Percentiles rank a stretch among this genome's conserved stretches.
These are phyloP conservation scores for Beta vulgaris DNA, from an alignment of 148 eudicot species.

Conservation along the genomic window DNA sequence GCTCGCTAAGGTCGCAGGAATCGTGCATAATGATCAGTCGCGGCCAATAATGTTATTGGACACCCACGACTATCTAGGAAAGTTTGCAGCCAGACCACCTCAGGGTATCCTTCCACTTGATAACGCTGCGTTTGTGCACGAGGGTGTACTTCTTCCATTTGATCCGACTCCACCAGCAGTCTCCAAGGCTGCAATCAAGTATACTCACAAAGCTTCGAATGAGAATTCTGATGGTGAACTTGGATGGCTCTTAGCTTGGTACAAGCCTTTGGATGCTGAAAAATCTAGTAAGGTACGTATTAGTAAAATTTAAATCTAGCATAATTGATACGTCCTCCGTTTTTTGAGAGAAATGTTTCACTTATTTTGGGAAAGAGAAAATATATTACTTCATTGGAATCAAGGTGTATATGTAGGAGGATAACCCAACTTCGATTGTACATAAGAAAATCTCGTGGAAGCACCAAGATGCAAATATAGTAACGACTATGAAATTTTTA, in stretches of 20 bases:
- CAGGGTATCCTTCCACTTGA: background rate
- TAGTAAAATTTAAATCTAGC: too few species aligned
- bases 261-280: background rate
- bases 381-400: too few species aligned
- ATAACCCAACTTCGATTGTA: too few species aligned
- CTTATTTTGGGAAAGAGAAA: too few species aligned
- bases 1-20: background rate
- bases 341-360: too few species aligned
- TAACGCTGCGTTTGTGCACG: background rate
- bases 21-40: background rate
- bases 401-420: too few species aligned
- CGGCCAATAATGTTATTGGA: background rate
- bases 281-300: constrained; percentile 2
- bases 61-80: background rate
- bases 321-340: too few species aligned
- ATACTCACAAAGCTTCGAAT: background rate
- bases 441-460: too few species aligned
- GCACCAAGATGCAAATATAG: too few species aligned
- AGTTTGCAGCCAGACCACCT: background rate
- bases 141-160: background rate
- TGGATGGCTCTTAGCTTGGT: constrained; percentile 10
- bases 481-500: too few species aligned
- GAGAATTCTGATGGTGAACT: background rate
- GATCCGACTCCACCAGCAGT: background rate
- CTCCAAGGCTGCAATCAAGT: background rate